Conservation (phyloP, 441 rosid genomes). For the Omphalea diandra region DNA sequence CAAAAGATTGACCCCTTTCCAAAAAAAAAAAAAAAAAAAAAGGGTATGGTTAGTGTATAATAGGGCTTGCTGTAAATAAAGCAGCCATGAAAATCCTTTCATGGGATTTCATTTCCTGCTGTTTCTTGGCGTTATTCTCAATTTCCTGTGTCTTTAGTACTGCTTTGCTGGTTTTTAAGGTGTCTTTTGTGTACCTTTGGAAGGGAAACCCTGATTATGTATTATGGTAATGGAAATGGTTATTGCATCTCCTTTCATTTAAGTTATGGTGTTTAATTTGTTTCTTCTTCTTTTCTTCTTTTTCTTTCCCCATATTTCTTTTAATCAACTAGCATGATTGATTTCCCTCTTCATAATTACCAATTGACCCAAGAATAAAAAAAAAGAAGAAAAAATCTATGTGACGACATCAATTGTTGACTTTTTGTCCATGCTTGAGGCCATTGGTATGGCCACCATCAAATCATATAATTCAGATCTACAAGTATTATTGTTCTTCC, state of each 20-base stretch:
- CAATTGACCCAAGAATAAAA: no score
- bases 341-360: no score
- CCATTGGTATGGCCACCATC: no score
- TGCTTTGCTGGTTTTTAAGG: constrained; percentile 11
- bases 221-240: neutral
- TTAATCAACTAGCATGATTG: neutral
- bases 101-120: neutral
- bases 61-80: constrained; percentile 8
- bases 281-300: neutral
- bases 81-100: constrained; percentile 16
- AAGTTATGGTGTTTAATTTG: neutral
- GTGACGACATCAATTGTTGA: no score
- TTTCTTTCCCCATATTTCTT: neutral
- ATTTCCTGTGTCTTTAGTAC: neutral
- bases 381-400: no score
- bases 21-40: neutral
- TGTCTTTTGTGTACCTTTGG: neutral
- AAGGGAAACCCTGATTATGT: neutral
- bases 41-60: neutral
- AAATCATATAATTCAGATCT: no score
- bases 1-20: no score
- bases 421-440: no score
- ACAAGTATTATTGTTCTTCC: no score
- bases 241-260: constrained; percentile 2
- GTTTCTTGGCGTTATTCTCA: neutral